phyloP scores from a whole-genome alignment of 768 basidiomycete genomes.

The Boletus bicolor region DNA sequence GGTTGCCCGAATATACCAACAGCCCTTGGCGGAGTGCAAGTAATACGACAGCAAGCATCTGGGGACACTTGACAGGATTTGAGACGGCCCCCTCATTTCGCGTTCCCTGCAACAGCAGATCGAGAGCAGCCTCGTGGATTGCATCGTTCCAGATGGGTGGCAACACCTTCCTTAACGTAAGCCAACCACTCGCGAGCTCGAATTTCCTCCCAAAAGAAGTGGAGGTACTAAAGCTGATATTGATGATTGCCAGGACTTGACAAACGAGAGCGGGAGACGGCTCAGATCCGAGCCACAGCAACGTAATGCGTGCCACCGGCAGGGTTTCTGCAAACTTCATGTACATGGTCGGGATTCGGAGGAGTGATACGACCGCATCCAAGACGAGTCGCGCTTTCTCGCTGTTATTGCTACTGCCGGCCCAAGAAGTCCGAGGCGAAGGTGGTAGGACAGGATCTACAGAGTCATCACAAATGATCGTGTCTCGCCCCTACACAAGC shows the following conservation, averaged over 20 bases:
- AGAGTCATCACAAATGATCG: background rate
- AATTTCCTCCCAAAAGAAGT: constrained; percentile 75
- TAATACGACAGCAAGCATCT: constrained; percentile 71
- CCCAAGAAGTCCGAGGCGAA: constrained; percentile 15
- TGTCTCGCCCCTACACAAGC: background rate
- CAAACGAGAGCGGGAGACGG: constrained; percentile 58
- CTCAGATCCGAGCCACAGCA: constrained; percentile 77
- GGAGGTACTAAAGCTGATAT: constrained; percentile 51
- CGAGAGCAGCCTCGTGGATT: constrained; percentile 67
- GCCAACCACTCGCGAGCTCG: constrained; percentile 84
- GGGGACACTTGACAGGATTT: constrained; percentile 48
- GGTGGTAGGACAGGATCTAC: constrained; percentile 4
- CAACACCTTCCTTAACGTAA: constrained; percentile 62
- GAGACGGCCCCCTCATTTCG: background rate
- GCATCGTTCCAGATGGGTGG: constrained; percentile 65
- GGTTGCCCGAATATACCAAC: constrained; percentile 27
- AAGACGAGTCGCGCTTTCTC: constrained; percentile 69
- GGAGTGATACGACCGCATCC: constrained; percentile 56
- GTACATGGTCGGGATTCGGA: constrained; percentile 55
- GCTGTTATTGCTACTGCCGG: constrained; percentile 29
- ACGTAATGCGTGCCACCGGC: constrained; percentile 72
- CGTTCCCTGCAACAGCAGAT: constrained; percentile 59
- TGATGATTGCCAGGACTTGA: constrained; percentile 59
- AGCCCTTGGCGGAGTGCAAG: constrained; percentile 63
- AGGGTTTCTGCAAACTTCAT: constrained; percentile 70